These are phyloP conservation scores for Acidiella bohemica DNA, from an alignment of 495 filamentous ascomycete species.

Conservation along the genomic window DNA sequence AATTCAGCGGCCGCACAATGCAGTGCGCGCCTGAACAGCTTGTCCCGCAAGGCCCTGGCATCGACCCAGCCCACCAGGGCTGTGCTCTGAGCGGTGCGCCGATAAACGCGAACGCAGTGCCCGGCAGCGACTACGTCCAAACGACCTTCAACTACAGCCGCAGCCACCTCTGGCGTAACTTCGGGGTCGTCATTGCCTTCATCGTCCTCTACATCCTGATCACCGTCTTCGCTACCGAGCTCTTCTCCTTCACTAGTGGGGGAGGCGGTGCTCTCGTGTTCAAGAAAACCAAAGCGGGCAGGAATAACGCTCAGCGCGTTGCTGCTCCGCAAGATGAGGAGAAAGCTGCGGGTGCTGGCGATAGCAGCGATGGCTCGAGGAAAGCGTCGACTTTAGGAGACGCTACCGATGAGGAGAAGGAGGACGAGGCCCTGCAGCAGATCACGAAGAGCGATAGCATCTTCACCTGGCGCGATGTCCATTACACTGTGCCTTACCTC, in stretches of 20 bases:
- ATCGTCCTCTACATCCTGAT: constrained; percentile 28
- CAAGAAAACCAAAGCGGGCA: constrained; percentile 50
- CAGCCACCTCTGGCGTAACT: constrained; percentile 49
- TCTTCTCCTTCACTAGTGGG: constrained; percentile 20
- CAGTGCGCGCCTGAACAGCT: constrained; percentile 37
- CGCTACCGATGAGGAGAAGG: constrained; percentile 22
- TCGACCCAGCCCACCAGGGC: constrained; percentile 44
- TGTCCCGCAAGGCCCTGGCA: constrained; percentile 35
- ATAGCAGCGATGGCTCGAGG: constrained; percentile 7
- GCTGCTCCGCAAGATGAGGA: constrained; percentile 34
- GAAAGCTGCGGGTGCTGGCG: constrained; percentile 23
- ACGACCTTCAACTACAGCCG: constrained; percentile 41
- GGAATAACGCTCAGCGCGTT: constrained; percentile 35
- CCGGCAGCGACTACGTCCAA: constrained; percentile 40
- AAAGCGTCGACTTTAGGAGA: constrained; percentile 13
- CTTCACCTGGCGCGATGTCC: constrained; percentile 64
- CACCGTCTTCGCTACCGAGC: constrained; percentile 26
- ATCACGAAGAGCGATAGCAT: constrained; percentile 50
- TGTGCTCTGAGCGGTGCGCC: constrained; percentile 45
- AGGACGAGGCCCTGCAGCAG: constrained; percentile 37
- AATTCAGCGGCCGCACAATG: constrained; percentile 38
- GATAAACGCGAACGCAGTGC: constrained; percentile 38
- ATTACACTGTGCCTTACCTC: constrained; percentile 59
- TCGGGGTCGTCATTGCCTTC: constrained; percentile 47
- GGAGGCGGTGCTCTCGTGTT: constrained; percentile 47